Evolutionary conservation across 208 protist genomes (phyloP).

Genomic region (Leishmania arabica): DNA sequence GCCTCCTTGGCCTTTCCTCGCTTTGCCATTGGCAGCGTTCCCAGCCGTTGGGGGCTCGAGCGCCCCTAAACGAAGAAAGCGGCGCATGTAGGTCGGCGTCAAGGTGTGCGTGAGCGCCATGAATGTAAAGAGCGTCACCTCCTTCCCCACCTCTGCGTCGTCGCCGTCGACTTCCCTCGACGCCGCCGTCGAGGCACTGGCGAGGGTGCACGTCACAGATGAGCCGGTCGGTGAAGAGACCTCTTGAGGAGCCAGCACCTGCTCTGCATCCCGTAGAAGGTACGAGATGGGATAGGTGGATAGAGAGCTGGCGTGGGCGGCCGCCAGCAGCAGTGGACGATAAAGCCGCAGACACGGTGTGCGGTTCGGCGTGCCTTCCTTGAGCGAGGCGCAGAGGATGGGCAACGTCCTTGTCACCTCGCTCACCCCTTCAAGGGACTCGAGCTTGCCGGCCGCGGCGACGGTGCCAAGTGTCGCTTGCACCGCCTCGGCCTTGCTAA

Average conservation of each 20-base stretch:
- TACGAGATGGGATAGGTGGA: conserved; percentile 66
- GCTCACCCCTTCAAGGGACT: conserved; percentile 20
- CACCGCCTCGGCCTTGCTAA: conserved; percentile 33
- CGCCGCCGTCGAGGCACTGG: not conserved
- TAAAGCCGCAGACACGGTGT: conserved; percentile 55
- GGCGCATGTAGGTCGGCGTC: conserved; percentile 40
- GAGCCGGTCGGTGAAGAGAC: not conserved
- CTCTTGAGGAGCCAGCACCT: conserved; percentile 21
- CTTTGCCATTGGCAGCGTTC: not conserved
- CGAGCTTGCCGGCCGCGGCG: conserved; percentile 25
- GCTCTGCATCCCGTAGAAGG: conserved; percentile 42
- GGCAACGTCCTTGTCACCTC: conserved; percentile 72
- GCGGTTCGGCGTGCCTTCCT: conserved; percentile 42
- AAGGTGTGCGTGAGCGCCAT: conserved; percentile 43
- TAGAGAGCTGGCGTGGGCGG: conserved; percentile 37
- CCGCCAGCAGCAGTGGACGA: conserved; percentile 37
- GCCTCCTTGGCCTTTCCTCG: not conserved
- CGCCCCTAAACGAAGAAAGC: conserved; percentile 46
- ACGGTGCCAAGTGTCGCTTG: conserved; percentile 9
- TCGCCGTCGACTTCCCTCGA: not conserved
- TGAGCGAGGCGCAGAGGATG: conserved; percentile 70
- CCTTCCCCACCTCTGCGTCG: conserved; percentile 14
- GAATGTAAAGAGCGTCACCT: conserved; percentile 53
- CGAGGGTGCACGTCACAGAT: not conserved
- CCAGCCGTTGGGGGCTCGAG: not conserved